Percentiles rank a stretch among this genome's conserved stretches.
phyloP scores from a whole-genome alignment of 2,329 filamentous ascomycete species.

The Fusarium sp. region DNA sequence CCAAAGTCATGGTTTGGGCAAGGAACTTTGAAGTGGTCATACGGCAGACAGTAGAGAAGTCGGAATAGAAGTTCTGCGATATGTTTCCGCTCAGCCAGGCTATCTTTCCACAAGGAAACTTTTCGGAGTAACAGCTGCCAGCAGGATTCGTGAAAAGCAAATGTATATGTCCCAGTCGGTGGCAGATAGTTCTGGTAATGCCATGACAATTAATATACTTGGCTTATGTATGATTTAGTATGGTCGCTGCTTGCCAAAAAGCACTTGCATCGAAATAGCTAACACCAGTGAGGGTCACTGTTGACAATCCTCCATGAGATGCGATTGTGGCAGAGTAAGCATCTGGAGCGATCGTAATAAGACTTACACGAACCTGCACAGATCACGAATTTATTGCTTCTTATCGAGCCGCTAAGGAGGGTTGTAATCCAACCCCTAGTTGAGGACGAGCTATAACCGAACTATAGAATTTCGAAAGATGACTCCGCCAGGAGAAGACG shows the following conservation, averaged over 20 bases:
- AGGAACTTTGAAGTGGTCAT: not conserved
- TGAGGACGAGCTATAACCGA: no score
- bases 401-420: not conserved
- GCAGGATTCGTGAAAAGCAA: not conserved
- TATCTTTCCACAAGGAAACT: not conserved
- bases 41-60: not conserved
- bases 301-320: not conserved
- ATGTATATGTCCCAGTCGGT: not conserved
- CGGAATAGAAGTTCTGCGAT: not conserved
- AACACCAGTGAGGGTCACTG: not conserved
- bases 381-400: not conserved
- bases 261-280: not conserved
- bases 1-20: not conserved
- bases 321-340: fast-evolving
- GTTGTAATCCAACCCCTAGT: no score
- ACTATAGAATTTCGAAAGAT: no score
- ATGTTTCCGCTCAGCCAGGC: not conserved
- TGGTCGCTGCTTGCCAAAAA: not conserved
- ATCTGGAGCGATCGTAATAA: fast-evolving
- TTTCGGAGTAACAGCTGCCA: not conserved
- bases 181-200: not conserved
- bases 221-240: not conserved
- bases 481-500: no score
- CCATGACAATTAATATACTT: not conserved
- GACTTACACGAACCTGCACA: not conserved